A percentile compares a stretch with the other conserved stretches of the same genome.
Conservation (phyloP, 2,329 filamentous ascomycete genomes). For the Cryphonectria naterciae region DNA sequence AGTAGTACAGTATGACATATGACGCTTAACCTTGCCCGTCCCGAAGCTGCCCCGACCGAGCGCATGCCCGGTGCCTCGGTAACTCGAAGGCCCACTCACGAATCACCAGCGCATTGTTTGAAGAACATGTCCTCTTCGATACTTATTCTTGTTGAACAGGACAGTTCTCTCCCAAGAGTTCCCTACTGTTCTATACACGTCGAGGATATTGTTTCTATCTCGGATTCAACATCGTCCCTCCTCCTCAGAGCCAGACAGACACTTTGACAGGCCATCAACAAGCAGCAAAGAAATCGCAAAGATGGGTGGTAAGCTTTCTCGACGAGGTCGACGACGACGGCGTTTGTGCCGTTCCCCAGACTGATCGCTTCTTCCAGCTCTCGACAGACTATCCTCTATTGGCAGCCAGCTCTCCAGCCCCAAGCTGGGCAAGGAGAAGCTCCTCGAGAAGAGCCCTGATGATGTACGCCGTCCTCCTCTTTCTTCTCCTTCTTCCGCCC, state of each 20-base stretch:
- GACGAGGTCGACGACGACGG: background rate
- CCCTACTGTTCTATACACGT: no score
- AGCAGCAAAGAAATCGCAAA: slow-evolving; percentile 15
- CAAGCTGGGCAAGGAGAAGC: slow-evolving; percentile 54
- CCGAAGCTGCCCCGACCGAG: slow-evolving; percentile 1
- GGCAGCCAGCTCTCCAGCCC: slow-evolving; percentile 61
- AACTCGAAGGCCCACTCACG: slow-evolving; percentile 7
- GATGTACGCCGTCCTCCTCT: slow-evolving; percentile 54
- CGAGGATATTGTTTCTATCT: background rate
- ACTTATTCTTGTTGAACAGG: background rate
- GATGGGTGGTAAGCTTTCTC: slow-evolving; percentile 33
- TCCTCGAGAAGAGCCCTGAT: slow-evolving; percentile 69
- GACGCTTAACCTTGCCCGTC: background rate
- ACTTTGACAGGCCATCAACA: background rate
- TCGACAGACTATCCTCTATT: slow-evolving; percentile 63
- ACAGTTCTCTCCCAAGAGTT: background rate
- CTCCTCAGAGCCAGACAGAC: background rate
- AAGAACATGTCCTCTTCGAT: background rate
- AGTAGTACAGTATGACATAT: background rate
- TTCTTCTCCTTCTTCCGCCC: no score
- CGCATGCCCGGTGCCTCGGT: slow-evolving; percentile 9
- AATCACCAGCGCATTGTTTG: background rate
- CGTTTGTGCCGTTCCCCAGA: background rate
- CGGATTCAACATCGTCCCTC: background rate
- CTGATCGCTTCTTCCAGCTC: slow-evolving; percentile 43